Conservation (phyloP, 768 basidiomycete genomes). For the Tricholoma terreum region DNA sequence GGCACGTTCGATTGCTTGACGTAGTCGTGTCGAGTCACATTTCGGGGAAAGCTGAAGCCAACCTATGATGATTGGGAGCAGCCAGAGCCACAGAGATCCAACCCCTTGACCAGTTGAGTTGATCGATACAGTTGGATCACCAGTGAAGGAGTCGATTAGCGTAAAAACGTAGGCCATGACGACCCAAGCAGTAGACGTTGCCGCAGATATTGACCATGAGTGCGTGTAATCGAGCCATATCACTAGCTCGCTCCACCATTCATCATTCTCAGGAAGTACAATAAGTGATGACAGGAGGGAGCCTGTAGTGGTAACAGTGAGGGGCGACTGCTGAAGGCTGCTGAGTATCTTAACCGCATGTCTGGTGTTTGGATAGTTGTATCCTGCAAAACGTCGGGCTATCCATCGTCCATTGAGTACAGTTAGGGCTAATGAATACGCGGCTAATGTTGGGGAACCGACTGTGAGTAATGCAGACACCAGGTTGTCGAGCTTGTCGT, state of each 20-base stretch:
- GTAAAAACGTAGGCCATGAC: constrained; percentile 41
- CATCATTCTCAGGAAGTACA: constrained; percentile 38
- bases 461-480: constrained; percentile 41
- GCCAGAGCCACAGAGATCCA: constrained; percentile 44
- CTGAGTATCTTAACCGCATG: constrained; percentile 33
- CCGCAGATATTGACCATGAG: constrained; percentile 37
- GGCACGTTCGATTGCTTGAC: constrained; percentile 26
- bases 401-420: constrained; percentile 45
- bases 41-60: constrained; percentile 45
- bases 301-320: constrained; percentile 27
- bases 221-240: constrained; percentile 33
- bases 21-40: constrained; percentile 33
- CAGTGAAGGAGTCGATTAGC: constrained; percentile 31
- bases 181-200: constrained; percentile 41
- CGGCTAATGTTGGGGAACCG: constrained; percentile 43
- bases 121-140: constrained; percentile 18
- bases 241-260: constrained; percentile 37
- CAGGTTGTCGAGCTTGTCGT: constrained; percentile 37
- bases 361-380: constrained; percentile 27
- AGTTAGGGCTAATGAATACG: constrained; percentile 41
- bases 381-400: constrained; percentile 25
- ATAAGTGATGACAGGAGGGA: constrained; percentile 38
- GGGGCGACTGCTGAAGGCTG: constrained; percentile 41
- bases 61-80: constrained; percentile 39
- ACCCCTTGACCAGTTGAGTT: constrained; percentile 38